Conservation (phyloP, 2,329 filamentous ascomycete species). For the Aspergillus bombycis region DNA sequence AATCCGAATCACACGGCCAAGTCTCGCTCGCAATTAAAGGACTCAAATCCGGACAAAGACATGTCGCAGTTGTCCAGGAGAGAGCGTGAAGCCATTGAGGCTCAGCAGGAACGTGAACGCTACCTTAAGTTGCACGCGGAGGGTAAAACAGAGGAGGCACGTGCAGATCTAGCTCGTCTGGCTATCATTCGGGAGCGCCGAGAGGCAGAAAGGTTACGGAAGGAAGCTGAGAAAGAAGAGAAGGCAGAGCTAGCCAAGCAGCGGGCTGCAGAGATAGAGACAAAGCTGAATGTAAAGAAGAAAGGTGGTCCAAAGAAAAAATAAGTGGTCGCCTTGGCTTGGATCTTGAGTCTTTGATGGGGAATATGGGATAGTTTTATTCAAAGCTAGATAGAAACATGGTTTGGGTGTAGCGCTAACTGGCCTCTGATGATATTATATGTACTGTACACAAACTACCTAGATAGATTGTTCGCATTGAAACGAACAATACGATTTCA, state of each 20-base stretch:
- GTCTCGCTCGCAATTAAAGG: constrained; percentile 67
- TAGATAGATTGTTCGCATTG: background rate
- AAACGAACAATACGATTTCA: background rate
- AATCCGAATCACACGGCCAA: constrained; percentile 84
- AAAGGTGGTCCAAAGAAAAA: constrained; percentile 27
- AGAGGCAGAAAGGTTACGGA: constrained; percentile 78
- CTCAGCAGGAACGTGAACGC: constrained; percentile 82
- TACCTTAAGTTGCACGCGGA: constrained; percentile 91
- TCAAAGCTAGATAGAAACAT: background rate
- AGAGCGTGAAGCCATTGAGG: constrained; percentile 79
- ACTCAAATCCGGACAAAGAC: constrained; percentile 49
- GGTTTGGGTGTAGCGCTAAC: background rate
- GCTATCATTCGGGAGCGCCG: constrained; percentile 82
- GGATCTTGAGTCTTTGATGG: background rate
- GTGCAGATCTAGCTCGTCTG: constrained; percentile 83
- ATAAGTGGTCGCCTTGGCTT: constrained; percentile 5
- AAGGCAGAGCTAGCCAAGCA: constrained; percentile 45
- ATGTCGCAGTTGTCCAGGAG: constrained; percentile 64
- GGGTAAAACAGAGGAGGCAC: constrained; percentile 95
- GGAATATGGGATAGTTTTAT: background rate
- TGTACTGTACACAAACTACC: background rate
- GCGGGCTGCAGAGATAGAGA: constrained; percentile 43
- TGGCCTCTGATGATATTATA: background rate
- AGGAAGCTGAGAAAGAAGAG: constrained; percentile 72
- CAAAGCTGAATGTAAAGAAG: constrained; percentile 45